Base-by-base conservation (phyloP, 768 basidiomycete genomes). In the Leccinum rimulosum region DNA sequence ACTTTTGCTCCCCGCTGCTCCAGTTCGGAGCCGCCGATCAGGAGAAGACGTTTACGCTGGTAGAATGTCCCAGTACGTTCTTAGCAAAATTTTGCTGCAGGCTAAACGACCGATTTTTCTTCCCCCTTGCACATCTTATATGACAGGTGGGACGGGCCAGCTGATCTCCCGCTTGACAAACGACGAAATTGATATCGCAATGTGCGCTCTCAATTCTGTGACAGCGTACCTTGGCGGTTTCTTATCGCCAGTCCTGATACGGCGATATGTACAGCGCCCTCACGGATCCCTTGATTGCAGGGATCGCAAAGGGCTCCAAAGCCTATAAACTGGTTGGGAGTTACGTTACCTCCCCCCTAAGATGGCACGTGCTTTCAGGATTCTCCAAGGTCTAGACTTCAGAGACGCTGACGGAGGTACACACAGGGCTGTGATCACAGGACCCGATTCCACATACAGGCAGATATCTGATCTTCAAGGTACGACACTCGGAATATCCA, bases 271-370 rank as follows among this genome's bases (percentile, higher is more conserved):
- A 25, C 61, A 92, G 93, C 68, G 93, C 93, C 0, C 83, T 98
- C 51, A 97, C 95, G 1, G 95, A 96, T 67, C 83, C 91, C 0
- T 76, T 98, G 31, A 93, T 97, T 62, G 90, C 93, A 52, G 95
- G 95, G 0, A 91, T 97, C 56, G 93, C 93, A 7, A 95, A 94
- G 57, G 93, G 94, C 1, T 90, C 89, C 0, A 81, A 82, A 54
- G 84, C 88, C 7, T 99, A 97, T 75, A 94, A 90, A 72, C 86
- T 98, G 17, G 86, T 96, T 4, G 95, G 96, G 7, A 91, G 91
- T 68, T 98, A 93, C 70, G 95, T 98, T 50, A 84, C 83, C 1
- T 91, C 92, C 4, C 91, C 95, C 2, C 76, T 98, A 47, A 88
- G 92, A 76, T 98, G 93, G 95, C 86, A 61, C 52, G 77, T 43